Percentiles rank a stretch among this genome's conserved stretches.
Evolutionary conservation across 306 rosid genomes (phyloP).

Genomic region (Castanea mollissima): DNA sequence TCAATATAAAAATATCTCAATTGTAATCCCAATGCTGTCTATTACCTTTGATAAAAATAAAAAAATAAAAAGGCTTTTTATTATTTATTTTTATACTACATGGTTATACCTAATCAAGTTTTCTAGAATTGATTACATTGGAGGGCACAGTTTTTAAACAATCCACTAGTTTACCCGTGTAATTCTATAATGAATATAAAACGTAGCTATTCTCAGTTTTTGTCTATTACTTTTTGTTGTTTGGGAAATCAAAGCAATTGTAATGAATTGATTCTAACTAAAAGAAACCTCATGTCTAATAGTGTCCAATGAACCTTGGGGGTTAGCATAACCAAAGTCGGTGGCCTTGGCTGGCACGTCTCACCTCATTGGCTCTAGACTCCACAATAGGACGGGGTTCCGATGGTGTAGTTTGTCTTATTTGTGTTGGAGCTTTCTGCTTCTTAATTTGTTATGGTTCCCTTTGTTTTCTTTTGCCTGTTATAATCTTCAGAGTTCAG

Average conservation of each 20-base stretch:
- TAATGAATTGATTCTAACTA: too few relatives aligned
- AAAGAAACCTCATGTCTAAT: background rate
- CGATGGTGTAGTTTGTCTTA: background rate
- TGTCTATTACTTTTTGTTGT: background rate
- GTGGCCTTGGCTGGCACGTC: background rate
- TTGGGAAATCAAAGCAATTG: background rate
- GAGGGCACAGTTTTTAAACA: too few relatives aligned
- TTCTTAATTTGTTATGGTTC: background rate
- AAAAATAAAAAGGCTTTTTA: too few relatives aligned
- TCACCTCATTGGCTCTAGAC: background rate
- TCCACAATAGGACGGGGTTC: background rate
- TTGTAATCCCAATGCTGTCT: too few relatives aligned
- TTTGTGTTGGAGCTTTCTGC: conserved; percentile 1
- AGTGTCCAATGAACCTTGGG: background rate
- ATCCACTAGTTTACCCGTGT: background rate
- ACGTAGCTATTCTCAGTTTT: background rate
- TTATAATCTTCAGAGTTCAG: background rate
- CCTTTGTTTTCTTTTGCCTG: background rate
- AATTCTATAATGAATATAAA: background rate
- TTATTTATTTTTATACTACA: too few relatives aligned
- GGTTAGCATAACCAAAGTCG: background rate
- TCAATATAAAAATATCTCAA: too few relatives aligned
- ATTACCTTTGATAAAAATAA: too few relatives aligned
- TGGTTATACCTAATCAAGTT: too few relatives aligned
- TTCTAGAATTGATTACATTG: too few relatives aligned